These are phyloP conservation scores for Cyclostephanos invisitatus DNA, from an alignment of 108 stramenopile species.

Conservation along the genomic window DNA sequence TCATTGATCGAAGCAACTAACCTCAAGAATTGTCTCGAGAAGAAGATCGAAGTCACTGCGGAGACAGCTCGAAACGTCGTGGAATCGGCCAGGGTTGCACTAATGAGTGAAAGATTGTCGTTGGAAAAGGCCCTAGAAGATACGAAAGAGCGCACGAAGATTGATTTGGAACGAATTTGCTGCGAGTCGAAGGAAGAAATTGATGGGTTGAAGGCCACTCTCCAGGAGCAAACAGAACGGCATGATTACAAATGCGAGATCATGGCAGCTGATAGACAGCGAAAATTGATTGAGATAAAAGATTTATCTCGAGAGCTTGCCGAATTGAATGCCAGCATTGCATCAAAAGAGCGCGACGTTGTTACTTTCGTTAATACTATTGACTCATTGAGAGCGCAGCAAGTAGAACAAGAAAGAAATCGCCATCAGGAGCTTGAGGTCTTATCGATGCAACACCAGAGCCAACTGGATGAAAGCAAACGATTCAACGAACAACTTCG, in stretches of 20 bases:
- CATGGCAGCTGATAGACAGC: slow-evolving; percentile 14
- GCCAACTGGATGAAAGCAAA: slow-evolving; percentile 12
- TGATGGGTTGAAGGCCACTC: slow-evolving; percentile 21
- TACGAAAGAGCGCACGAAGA: slow-evolving; percentile 18
- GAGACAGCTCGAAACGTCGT: slow-evolving; percentile 13
- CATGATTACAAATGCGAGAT: slow-evolving; percentile 15
- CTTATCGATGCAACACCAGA: slow-evolving; percentile 6
- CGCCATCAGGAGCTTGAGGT: slow-evolving; percentile 13
- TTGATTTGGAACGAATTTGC: slow-evolving; percentile 20
- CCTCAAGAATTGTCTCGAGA: background rate
- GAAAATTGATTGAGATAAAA: slow-evolving; percentile 24
- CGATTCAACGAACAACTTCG: slow-evolving; percentile 19
- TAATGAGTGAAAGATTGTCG: slow-evolving; percentile 24
- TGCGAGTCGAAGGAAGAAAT: slow-evolving; percentile 20
- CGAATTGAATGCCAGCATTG: slow-evolving; percentile 9
- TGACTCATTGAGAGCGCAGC: background rate
- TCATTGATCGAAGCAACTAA: slow-evolving; percentile 6
- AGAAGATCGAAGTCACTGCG: slow-evolving; percentile 11
- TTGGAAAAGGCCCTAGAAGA: slow-evolving; percentile 40
- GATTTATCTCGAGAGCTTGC: slow-evolving; percentile 8
- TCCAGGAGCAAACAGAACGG: slow-evolving; percentile 20
- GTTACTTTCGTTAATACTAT: background rate
- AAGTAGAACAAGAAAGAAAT: background rate
- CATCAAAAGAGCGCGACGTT: slow-evolving; percentile 19
- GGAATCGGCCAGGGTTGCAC: background rate